phyloP scores from a whole-genome alignment of 345 rosid species.

The Sisymbrium irio region DNA sequence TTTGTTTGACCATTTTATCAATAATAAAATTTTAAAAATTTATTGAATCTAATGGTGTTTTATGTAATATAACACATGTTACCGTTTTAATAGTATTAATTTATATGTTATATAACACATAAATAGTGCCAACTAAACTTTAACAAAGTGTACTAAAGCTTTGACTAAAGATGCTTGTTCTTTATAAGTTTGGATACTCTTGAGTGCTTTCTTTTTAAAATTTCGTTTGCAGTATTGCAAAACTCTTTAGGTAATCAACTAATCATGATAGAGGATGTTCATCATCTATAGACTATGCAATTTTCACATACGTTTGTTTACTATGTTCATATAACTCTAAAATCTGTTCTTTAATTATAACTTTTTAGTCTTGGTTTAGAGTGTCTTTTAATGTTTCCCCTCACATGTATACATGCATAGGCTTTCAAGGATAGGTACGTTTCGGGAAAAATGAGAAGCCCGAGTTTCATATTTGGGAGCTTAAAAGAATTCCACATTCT shows the following conservation, averaged over 20 bases:
- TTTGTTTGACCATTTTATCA: too few relatives aligned
- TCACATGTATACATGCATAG: not conserved
- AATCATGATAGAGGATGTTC: not conserved
- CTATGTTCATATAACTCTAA: not conserved
- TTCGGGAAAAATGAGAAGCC: not conserved
- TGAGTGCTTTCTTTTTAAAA: not conserved
- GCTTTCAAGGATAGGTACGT: not conserved
- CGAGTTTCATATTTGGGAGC: not conserved
- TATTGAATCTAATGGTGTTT: too few relatives aligned
- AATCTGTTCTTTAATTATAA: not conserved
- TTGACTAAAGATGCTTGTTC: not conserved
- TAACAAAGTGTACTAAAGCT: not conserved
- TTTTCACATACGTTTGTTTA: not conserved
- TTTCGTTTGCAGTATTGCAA: not conserved
- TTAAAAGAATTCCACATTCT: not conserved
- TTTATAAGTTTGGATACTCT: not conserved
- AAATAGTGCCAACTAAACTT: not conserved
- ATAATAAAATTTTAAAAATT: too few relatives aligned
- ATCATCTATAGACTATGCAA: not conserved
- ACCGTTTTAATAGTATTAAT: too few relatives aligned
- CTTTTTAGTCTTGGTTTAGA: not conserved
- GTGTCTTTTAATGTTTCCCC: not conserved
- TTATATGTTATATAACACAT: not conserved
- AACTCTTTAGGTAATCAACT: not conserved
- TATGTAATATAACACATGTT: too few relatives aligned